Base-by-base conservation (phyloP, 345 rosid species). In the Abelmoschus esculentus region DNA sequence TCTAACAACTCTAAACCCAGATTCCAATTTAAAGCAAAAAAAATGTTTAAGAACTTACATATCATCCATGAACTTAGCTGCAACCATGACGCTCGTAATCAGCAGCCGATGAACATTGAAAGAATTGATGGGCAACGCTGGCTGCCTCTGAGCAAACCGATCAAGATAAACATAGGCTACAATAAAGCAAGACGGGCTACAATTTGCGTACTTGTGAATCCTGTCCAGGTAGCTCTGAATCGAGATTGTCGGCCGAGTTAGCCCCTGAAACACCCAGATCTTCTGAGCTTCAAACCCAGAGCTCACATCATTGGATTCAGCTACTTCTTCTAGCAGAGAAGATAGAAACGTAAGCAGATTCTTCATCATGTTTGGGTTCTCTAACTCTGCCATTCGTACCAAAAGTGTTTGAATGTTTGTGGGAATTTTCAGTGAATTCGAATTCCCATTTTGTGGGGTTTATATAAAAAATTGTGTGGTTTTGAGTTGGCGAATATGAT, bases 21-120 rank as follows among this genome's bases (percentile, higher is more conserved):
- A 57, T 26, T 57, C 34, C 12, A 28, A 19, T 38, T 19, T 38
- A 22, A 61, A 26, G 34, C n/a, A n/a, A 13, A 13, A 5, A 12
- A 10, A 63, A 32, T 58, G 59, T 5, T 14, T 40, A 57, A 74
- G 52, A 74, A 81, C 97, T 85, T 74, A 93, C 98, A 81, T 79
- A 78, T 93, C 98, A 78, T 93, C 98, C 89, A 93, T 84, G 86
- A 93, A 93, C 81, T 93, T 90, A 28, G 90, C 96, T 31, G 96
- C 78, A 50, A 89, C 85, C 90, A 93, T 77, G 79, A 93, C 90
- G 73, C 98, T 93, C 5, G 98, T 86, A 50, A 93, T 85, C 66
- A 93, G 89, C 67, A 93, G 78, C 57, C 98, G 97, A 76, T 90
- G 97, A 58, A 93, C 93, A 54, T 87, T 93, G 83, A 89, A 80